Evolutionary conservation across 2,329 filamentous ascomycete genomes (phyloP).

Genomic region (Chrysoporthe deuterocubensis): DNA sequence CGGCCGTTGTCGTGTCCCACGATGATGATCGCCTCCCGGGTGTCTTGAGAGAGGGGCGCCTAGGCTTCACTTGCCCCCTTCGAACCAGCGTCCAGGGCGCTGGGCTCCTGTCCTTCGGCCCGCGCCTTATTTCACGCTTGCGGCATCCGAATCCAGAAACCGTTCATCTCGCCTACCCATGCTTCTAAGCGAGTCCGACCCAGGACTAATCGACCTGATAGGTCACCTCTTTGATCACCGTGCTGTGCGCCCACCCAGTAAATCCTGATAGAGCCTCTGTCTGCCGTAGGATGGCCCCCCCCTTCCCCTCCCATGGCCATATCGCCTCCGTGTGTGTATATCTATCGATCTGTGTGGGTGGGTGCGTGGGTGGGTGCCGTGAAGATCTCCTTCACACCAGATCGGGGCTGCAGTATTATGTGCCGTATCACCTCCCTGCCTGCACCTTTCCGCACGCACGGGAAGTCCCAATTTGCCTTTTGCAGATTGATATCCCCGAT

Average conservation of each 20-base stretch:
- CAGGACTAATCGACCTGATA: neutral
- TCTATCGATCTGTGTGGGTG: neutral
- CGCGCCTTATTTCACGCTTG: constrained; percentile 2
- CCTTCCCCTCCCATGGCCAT: neutral
- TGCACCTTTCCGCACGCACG: neutral
- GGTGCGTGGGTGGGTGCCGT: neutral
- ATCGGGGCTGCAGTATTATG: neutral
- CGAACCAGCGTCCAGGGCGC: neutral
- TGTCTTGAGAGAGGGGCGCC: neutral
- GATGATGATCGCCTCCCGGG: neutral
- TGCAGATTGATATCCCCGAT: constrained; percentile 19
- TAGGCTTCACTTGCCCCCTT: no score
- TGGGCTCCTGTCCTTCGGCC: neutral
- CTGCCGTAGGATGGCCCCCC: neutral
- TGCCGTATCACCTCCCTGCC: neutral
- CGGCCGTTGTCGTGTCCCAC: neutral
- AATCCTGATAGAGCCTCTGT: no score
- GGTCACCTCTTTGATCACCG: neutral
- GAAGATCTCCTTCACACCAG: neutral
- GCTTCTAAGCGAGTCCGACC: neutral
- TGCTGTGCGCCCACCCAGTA: neutral
- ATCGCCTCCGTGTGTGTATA: neutral
- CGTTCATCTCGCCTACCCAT: constrained; percentile 17
- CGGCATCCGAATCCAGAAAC: constrained; percentile 5
- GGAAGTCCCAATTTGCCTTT: constrained; percentile 21